Evolutionary conservation across 345 rosid genomes (phyloP), one percentile per base, ranked within the genome.

Genomic region (Ceriops zippeliana): DNA sequence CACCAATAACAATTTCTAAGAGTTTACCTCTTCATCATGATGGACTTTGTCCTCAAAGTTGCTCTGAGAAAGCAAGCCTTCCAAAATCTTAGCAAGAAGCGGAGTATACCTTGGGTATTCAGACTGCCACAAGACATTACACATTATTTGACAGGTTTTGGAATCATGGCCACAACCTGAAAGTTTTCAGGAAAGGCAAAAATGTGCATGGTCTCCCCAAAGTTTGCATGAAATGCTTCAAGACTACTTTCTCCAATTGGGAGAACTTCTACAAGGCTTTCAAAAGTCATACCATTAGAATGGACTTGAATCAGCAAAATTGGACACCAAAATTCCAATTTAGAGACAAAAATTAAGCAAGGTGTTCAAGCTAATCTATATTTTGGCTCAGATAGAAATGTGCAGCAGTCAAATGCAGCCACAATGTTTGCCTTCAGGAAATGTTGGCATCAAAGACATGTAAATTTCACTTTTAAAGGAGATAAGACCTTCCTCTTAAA

Each of bases 61-160:
- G 76, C 83, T 79, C 72, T 67, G 81, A 63, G 99, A 84, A 69
- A 87, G 83, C 73, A 90, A 71, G 70, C 90, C 83, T 79, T 95
- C 97, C 85, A 91, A 80, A 75, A 91, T 86, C 88, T 92, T 95
- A 27, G 83, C 86, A 73, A 90, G 90, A 80, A 95, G 74, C 46
- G 92, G 91, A 57, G 93, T 91, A 75, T 86, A 73, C 38, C 82
- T 77, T 67, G 92, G 96, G 72, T 91, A 91, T 69, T 91, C 98
- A 58, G 85, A 80, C 99, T 95, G 87, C 85, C 76, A 83, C 72
- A 24, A 75, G 20, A 64, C 53, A 65, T 65, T 32, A 62, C 66
- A 37, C 66, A 37, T 80, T 68, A 84, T 72, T 54, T 75, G 64
- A 66, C 38, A 61, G 4, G 35, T 38, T 61, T n/a, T 46, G 13